A percentile compares a stretch with the other conserved stretches of the same genome.
Evolutionary conservation across 345 rosid genomes (phyloP).

Genomic region (Salix viminalis): DNA sequence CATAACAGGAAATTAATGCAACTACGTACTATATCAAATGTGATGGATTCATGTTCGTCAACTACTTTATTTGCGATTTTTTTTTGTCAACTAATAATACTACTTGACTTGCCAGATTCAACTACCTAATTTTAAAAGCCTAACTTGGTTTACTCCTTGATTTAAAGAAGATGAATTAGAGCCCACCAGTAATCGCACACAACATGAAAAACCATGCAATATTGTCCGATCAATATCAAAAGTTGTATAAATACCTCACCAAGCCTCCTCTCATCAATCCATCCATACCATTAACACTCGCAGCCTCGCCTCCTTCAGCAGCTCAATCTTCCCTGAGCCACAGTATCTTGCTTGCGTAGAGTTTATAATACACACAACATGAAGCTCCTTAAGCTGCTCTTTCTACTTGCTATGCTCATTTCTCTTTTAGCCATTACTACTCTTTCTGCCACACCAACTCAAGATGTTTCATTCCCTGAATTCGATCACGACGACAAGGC

Average conservation of each 20-base stretch:
- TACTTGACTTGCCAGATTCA: no score
- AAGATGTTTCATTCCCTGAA: neutral
- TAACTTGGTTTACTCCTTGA: neutral
- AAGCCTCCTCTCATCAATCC: neutral
- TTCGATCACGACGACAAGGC: neutral
- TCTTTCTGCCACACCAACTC: neutral
- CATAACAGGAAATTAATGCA: no score
- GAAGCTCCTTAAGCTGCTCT: conserved; percentile 6
- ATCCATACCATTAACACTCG: neutral
- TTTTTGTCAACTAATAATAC: neutral
- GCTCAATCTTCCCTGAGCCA: neutral
- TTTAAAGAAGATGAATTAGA: neutral
- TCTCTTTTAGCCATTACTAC: neutral
- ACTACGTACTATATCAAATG: no score
- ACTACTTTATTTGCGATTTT: no score
- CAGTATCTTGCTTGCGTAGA: neutral
- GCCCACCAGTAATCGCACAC: neutral
- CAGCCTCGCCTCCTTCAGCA: neutral
- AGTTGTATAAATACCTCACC: neutral
- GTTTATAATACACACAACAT: neutral
- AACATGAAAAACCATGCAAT: neutral
- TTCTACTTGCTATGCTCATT: conserved; percentile 9
- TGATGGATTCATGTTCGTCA: no score
- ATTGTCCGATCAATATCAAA: neutral
- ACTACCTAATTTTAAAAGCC: neutral